Evolutionary conservation across 352 stramenopile genomes (phyloP).

Genomic region (Peronospora destructor): DNA sequence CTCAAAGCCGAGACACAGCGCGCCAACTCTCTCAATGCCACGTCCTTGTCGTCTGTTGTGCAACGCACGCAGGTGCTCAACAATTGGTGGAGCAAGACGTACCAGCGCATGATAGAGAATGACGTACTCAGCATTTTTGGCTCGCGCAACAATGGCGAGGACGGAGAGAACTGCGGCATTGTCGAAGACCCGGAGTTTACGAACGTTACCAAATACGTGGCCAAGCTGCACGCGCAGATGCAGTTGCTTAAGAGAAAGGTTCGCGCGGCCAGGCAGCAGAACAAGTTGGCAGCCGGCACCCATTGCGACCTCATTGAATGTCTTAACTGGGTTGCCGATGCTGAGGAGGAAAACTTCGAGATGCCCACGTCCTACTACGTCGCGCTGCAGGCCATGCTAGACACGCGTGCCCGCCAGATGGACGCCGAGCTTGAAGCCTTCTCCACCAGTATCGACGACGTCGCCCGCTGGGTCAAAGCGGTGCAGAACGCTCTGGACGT

Average conservation of each 20-base stretch:
- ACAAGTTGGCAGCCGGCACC: slow-evolving; percentile 59
- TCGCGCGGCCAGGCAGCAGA: slow-evolving; percentile 52
- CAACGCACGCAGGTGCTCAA: slow-evolving; percentile 66
- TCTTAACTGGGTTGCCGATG: slow-evolving; percentile 56
- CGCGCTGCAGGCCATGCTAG: slow-evolving; percentile 53
- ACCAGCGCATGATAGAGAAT: slow-evolving; percentile 77
- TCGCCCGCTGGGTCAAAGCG: slow-evolving; percentile 66
- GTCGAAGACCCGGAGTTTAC: slow-evolving; percentile 72
- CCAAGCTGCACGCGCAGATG: slow-evolving; percentile 53
- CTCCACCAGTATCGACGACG: slow-evolving; percentile 52
- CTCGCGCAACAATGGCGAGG: slow-evolving; percentile 26
- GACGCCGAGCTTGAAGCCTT: slow-evolving; percentile 70
- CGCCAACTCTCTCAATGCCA: slow-evolving; percentile 20
- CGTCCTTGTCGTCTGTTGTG: slow-evolving; percentile 40
- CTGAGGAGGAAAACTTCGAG: slow-evolving; percentile 58
- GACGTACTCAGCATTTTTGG: slow-evolving; percentile 62
- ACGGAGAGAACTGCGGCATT: slow-evolving; percentile 33
- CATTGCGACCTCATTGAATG: slow-evolving; percentile 83
- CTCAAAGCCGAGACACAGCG: slow-evolving; percentile 47
- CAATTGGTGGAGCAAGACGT: slow-evolving; percentile 78
- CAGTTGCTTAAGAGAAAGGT: slow-evolving; percentile 59
- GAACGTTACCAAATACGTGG: slow-evolving; percentile 55
- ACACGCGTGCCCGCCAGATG: slow-evolving; percentile 69
- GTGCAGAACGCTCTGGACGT: slow-evolving; percentile 65
- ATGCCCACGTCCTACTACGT: slow-evolving; percentile 59